phyloP scores from a whole-genome alignment of 225 moss, liverwort and hornwort genomes.

The Straminergon stramineum region DNA sequence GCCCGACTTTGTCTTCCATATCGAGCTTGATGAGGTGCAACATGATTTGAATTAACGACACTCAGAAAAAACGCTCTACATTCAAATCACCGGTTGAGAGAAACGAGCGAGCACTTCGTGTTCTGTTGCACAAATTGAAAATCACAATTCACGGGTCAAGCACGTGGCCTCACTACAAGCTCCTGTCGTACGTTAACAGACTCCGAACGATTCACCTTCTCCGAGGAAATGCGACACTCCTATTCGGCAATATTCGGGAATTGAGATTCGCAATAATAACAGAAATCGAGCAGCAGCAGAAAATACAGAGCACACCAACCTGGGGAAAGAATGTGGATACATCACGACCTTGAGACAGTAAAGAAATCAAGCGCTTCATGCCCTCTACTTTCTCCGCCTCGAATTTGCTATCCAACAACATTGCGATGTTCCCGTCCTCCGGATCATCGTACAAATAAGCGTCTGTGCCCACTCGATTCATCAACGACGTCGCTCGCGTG shows the following conservation, averaged over 20 bases:
- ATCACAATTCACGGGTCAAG: not conserved
- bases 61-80: not conserved
- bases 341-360: slow-evolving; percentile 90
- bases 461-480: slow-evolving; percentile 90
- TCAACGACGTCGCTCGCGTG: slow-evolving; percentile 81
- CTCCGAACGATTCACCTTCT: not conserved
- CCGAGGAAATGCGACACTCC: not conserved
- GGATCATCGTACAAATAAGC: slow-evolving; percentile 93
- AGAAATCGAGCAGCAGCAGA: not conserved
- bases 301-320: slow-evolving; percentile 26
- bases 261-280: not conserved
- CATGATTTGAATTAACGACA: not conserved
- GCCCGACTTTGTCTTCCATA: not conserved
- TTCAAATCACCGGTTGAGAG: not conserved
- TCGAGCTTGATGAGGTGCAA: not conserved
- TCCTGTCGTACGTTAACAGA: not conserved
- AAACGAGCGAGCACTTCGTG: not conserved
- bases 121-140: not conserved
- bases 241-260: not conserved
- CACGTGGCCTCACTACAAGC: not conserved
- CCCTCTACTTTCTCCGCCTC: slow-evolving; percentile 96
- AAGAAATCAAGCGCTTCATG: slow-evolving; percentile 94
- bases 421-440: slow-evolving; percentile 73
- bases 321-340: slow-evolving; percentile 96
- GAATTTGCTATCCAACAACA: slow-evolving; percentile 87